A percentile compares a stretch with the other conserved stretches of the same genome.
Conservation (phyloP, 1,284 basidiomycete species). For the Hymenochaete sp. region DNA sequence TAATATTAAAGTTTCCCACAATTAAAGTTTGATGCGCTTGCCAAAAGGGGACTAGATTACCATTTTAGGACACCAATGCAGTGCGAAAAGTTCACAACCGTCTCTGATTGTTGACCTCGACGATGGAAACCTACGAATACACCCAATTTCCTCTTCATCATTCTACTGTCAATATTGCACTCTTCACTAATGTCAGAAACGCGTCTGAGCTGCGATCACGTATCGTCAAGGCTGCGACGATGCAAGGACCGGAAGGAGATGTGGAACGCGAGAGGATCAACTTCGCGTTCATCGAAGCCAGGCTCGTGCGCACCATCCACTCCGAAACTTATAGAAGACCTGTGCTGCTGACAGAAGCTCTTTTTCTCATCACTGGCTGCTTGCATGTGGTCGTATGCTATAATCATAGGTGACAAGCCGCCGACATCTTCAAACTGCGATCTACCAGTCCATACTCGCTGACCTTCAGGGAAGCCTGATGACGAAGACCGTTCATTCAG, state of each 20-base stretch:
- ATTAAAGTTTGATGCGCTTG: no score
- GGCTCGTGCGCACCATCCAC: conserved; percentile 30
- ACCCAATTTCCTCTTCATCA: conserved; percentile 38
- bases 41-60: no score
- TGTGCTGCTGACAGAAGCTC: not conserved
- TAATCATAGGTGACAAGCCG: conserved; percentile 60
- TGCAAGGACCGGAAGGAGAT: conserved; percentile 55
- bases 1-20: no score
- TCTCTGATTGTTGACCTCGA: no score
- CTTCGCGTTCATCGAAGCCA: conserved; percentile 83
- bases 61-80: no score
- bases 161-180: conserved; percentile 50
- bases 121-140: conserved; percentile 48
- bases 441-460: conserved; percentile 72
- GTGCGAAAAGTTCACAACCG: no score
- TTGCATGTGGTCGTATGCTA: not conserved
- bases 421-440: conserved; percentile 71
- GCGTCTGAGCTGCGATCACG: conserved; percentile 50
- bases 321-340: not conserved
- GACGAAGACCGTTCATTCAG: conserved; percentile 79
- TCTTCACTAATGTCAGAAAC: conserved; percentile 63
- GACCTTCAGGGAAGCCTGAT: conserved; percentile 48
- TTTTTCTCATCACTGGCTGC: conserved; percentile 4
- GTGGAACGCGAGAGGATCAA: conserved; percentile 64
- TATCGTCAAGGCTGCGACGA: conserved; percentile 60